These are phyloP conservation scores for Waltergamsia citrina DNA, from an alignment of 2,329 filamentous ascomycete species.

Conservation along the genomic window DNA sequence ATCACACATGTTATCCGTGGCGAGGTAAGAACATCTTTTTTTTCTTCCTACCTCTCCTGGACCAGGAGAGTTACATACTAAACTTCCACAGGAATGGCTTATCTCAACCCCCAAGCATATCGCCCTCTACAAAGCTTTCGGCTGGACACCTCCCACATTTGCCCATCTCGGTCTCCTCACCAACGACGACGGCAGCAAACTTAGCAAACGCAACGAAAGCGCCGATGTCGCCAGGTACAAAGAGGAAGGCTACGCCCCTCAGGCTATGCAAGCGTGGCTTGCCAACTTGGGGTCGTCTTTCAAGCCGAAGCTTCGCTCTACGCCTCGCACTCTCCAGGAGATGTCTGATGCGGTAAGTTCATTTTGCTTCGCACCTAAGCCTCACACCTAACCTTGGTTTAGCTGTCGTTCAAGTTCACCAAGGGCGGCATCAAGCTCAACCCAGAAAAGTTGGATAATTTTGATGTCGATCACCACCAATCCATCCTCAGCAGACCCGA, in stretches of 20 bases:
- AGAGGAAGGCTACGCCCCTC: constrained; percentile 33
- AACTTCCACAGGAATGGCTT: constrained; percentile 93
- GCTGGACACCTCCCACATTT: constrained; percentile 65
- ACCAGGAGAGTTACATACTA: neutral
- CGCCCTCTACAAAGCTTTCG: constrained; percentile 66
- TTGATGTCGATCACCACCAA: constrained; percentile 23
- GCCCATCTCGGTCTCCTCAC: constrained; percentile 73
- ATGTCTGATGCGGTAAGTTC: constrained; percentile 58
- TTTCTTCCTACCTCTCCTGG: constrained; percentile 2
- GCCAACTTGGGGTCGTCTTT: constrained; percentile 50
- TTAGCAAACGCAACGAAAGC: constrained; percentile 70
- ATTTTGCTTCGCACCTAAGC: neutral
- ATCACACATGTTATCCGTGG: constrained; percentile 95
- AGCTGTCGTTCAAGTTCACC: constrained; percentile 84
- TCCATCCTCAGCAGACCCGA: constrained; percentile 2
- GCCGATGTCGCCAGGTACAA: constrained; percentile 43
- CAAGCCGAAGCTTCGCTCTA: constrained; percentile 12
- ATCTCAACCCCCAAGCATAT: constrained; percentile 74
- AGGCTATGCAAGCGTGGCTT: constrained; percentile 65
- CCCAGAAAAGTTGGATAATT: constrained; percentile 67
- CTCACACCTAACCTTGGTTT: neutral
- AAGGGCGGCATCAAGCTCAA: constrained; percentile 81
- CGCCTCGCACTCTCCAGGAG: constrained; percentile 46
- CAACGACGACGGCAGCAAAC: constrained; percentile 59
- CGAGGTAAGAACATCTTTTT: constrained; percentile 41